Conservation (phyloP, 2,329 filamentous ascomycete species). For the Fusarium sp. region DNA sequence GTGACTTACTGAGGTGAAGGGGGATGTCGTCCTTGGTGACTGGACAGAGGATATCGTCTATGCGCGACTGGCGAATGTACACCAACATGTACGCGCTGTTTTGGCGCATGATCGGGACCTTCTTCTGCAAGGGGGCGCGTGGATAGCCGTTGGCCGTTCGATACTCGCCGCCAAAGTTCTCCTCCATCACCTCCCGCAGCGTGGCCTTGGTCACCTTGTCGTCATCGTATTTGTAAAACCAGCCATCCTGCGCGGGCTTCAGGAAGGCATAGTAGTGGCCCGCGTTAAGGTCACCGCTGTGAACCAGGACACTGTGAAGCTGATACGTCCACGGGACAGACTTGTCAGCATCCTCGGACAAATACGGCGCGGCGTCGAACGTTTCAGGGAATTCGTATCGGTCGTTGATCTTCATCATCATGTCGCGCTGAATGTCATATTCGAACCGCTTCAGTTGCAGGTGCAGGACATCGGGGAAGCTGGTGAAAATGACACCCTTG, state of each 20-base stretch:
- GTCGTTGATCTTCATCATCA: constrained; percentile 99
- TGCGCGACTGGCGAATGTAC: constrained; percentile 87
- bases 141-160: constrained; percentile 60
- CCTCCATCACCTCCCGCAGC: constrained; percentile 89
- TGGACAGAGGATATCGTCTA: constrained; percentile 84
- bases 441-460: constrained; percentile 97
- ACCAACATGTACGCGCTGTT: constrained; percentile 99
- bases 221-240: constrained; percentile 98
- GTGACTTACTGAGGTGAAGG: constrained; percentile 76
- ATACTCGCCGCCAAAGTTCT: constrained; percentile 96
- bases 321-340: constrained; percentile 94
- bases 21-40: constrained; percentile 85
- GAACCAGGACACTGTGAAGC: constrained; percentile 93
- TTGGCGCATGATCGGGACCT: constrained; percentile 70
- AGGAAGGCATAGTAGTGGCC: constrained; percentile 99
- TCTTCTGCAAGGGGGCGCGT: constrained; percentile 64
- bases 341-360: constrained; percentile 86
- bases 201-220: constrained; percentile 97
- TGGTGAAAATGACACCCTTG: constrained; percentile 97
- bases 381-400: constrained; percentile 89
- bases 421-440: constrained; percentile 95
- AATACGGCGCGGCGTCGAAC: constrained; percentile 87
- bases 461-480: constrained; percentile 93
- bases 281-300: constrained; percentile 95
- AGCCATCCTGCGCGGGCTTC: constrained; percentile 91